Evolutionary conservation across 768 basidiomycete genomes (phyloP), one percentile per base, ranked within the genome.

Genomic region (Pulveroboletus sp.): DNA sequence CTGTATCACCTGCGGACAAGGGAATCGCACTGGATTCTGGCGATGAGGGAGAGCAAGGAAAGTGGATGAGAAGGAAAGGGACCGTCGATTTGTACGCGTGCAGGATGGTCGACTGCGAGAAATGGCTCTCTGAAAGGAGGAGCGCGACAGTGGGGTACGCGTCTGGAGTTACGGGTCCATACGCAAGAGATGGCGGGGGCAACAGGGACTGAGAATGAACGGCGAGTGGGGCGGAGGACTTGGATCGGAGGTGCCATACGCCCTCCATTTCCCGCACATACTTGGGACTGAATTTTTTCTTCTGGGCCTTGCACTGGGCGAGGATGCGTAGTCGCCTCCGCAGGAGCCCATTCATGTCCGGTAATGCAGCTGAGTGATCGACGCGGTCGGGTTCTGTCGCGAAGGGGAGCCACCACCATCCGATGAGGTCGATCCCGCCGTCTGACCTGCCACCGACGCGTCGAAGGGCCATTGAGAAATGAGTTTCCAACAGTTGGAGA

Each of bases 261-360:
- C 93, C 93, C 63, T 96, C 93, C 71, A 94, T 75, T 64, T 96
- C 93, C 30, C 93, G 81, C 0, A 96, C 79, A 57, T 84, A 85
- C 24, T 82, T 82, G 3, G 93, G 91, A 4, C 88, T 78, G 33
- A 83, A 66, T 63, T 86, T 87, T 68, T 82, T 84, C 72, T 82
- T 85, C 61, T 93, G 89, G 0, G 91, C 91, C 73, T 96, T 96
- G 73, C 93, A 96, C 61, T 95, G 93, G 0, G 78, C 91, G 18
- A 95, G 66, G 9, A 96, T 77, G 46, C 92, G 84, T 4, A 94
- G 58, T 2, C 89, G 76, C 32, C 76, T 70, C 21, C 81, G 72
- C 5, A 40, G 32, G 1, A 60, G 48, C 1, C 59, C 64, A 14
- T 54, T 26, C 1, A 51, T 18, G 45, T 59, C 61, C 15, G 37